Base-by-base conservation (phyloP, 75 land plant species). In the Larix kaempferi region DNA sequence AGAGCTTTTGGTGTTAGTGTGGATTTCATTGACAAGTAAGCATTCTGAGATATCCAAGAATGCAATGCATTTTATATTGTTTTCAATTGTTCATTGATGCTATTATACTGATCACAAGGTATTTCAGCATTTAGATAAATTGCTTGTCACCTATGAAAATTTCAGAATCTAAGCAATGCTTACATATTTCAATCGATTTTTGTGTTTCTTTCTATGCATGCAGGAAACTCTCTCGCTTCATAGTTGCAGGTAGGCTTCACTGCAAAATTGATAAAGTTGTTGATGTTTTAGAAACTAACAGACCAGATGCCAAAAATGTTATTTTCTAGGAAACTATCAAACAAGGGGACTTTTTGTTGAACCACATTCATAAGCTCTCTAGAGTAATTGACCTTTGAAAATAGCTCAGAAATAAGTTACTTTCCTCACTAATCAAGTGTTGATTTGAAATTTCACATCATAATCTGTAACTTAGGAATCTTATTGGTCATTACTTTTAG, bases 181-280 rank as follows among this genome's bases (percentile, higher is more conserved):
- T 17, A 13, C 10, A 67, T 67, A 41, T 3, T 17, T 19, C 37
- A 21, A 19, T 35, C 8, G 19, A 2, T 6, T 35, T 35, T 5
- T 26, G 3, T 2, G 33, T 4, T 16, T 0, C 33, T 33, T 33
- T 5, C 1, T 1, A 16, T 35, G 72, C 74, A 63, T 80, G 26
- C 84, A 94, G 97, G 89, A 98, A 96, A 75, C 78, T 96, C 35
- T 96, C 98, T 5, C 90, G 95, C 8, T 96, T 94, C 65, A 96
- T 96, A 60, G 99, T 98, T 17, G 95, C 98, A 22, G 99, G 99
- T 62, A 94, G 85, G 84, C 87, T 96, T 57, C 98, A 94, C 71
- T 94, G 98, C 86, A 96, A 96, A 88, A 96, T 94, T 75, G 99
- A 96, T 72, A 94, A 92, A 76, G 99, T 96, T 54, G 98, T 91